A percentile compares a stretch with the other conserved stretches of the same genome.
Evolutionary conservation across 148 eudicot genomes (phyloP).

Genomic region (Dianthus caryophyllus): DNA sequence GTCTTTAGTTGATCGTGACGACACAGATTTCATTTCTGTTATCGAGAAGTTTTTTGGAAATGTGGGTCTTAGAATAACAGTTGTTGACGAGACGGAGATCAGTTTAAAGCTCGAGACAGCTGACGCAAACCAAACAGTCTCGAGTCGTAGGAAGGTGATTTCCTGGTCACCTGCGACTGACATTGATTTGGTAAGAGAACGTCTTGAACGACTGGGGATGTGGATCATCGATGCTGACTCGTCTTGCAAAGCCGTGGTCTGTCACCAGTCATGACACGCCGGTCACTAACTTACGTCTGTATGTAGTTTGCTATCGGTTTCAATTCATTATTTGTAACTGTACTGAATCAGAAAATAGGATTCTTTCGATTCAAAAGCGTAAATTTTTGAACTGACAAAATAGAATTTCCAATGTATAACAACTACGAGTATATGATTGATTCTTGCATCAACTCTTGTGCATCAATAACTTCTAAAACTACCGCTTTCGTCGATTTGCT

Average conservation of each 20-base stretch:
- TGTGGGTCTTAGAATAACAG: constrained; percentile 31
- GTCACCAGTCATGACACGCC: constrained; percentile 49
- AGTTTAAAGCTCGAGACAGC: constrained; percentile 32
- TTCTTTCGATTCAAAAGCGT: background rate
- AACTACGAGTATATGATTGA: background rate
- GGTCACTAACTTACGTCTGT: background rate
- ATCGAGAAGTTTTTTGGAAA: constrained; percentile 37
- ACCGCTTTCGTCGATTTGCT: background rate
- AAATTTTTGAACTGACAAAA: background rate
- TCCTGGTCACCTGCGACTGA: constrained; percentile 55
- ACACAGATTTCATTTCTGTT: constrained; percentile 29
- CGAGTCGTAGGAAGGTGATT: constrained; percentile 36
- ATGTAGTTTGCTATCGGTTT: too few species aligned
- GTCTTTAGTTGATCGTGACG: constrained; percentile 25
- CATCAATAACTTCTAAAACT: background rate
- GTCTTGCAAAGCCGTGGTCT: constrained; percentile 72
- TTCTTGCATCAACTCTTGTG: background rate
- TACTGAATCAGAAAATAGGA: constrained; percentile 2
- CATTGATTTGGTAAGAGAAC: constrained; percentile 35
- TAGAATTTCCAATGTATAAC: background rate
- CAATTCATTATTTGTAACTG: too few species aligned
- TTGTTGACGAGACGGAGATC: constrained; percentile 36
- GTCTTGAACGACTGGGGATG: constrained; percentile 45
- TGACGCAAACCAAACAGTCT: constrained; percentile 29
- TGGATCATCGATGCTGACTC: constrained; percentile 69